Conservation (phyloP, 805 yeast genomes). For the Torulaspora quercuum region DNA sequence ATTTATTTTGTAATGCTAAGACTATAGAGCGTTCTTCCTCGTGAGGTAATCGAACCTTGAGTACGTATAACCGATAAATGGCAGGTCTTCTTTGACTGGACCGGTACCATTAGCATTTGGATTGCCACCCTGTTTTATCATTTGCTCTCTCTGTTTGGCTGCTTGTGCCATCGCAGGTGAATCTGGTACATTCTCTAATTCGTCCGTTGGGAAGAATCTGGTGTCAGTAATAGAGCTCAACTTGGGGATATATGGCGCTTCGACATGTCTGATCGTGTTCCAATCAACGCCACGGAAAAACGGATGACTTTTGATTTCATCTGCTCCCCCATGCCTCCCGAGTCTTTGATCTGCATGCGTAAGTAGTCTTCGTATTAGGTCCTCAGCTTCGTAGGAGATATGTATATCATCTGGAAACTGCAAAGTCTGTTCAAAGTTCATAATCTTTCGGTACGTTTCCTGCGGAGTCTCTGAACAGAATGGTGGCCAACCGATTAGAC, state of each 20-base stretch:
- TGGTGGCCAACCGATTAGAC: conserved; percentile 96
- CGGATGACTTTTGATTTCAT: conserved; percentile 84
- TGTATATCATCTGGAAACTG: conserved; percentile 91
- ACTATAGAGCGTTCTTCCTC: conserved; percentile 54
- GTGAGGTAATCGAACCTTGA: conserved; percentile 92
- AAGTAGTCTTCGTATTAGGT: conserved; percentile 70
- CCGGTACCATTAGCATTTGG: conserved; percentile 43
- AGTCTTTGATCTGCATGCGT: conserved; percentile 76
- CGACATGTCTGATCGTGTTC: conserved; percentile 81
- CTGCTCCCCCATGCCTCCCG: conserved; percentile 89
- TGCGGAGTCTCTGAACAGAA: conserved; percentile 93
- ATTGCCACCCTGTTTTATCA: conserved; percentile 43
- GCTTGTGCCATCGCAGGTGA: conserved; percentile 71
- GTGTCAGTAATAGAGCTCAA: conserved; percentile 92
- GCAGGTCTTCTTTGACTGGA: conserved; percentile 70
- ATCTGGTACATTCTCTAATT: conserved; percentile 90
- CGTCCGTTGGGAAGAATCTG: conserved; percentile 96
- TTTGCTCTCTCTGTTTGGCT: conserved; percentile 58
- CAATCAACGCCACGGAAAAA: conserved; percentile 96
- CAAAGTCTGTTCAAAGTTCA: conserved; percentile 86
- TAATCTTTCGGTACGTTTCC: conserved; percentile 85
- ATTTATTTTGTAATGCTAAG: too few species aligned
- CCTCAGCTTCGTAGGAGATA: conserved; percentile 83
- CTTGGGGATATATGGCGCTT: conserved; percentile 92
- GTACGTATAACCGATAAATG: conserved; percentile 96